Evolutionary conservation across 352 stramenopile species (phyloP), one percentile per base, ranked within the genome.

Genomic region (Globisporangium barbulae): DNA sequence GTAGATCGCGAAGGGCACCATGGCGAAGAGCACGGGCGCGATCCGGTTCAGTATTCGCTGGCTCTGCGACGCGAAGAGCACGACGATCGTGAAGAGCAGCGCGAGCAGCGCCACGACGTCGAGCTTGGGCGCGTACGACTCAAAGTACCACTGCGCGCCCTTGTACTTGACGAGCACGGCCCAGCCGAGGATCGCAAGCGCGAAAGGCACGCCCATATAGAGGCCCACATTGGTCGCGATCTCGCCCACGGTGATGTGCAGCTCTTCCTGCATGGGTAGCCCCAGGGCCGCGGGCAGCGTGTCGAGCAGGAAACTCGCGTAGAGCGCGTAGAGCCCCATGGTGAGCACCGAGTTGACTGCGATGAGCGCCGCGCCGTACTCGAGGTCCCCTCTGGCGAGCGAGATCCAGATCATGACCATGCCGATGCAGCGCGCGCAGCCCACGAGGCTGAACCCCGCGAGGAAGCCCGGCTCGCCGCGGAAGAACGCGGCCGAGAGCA

Each of bases 331-430:
- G 15, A 90, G 59, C 1, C 52, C 75, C 67, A 92, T 76, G 17
- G 82, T 79, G 59, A 84, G 62, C 45, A 90, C 25, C 19, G 84
- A 83, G 69, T 94, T 94, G 53, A 92, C 55, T 2, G 79, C 79
- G 41, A 92, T 78, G 67, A 92, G 83, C 37, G 81, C 76, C 0
- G 85, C 75, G 17, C 83, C 85, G 61, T 88, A 89, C 59, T 88
- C 81, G 39, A 81, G 65, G 63, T 94, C 78, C 1, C 83, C 83
- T 2, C 69, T 68, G 25, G 83, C 81, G 13, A 94, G 66, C 31
- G 65, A 70, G 65, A 86, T 89, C 85, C 83, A 94, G 61, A 94
- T 85, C 69, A 94, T 85, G 60, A 92, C 85, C 85, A 94, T 94
- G 21, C 78, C 83, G 44, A 90, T 94, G 63, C 81, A 94, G 9